phyloP scores from a whole-genome alignment of 2,329 filamentous ascomycete genomes.

The Nakataea oryzae region DNA sequence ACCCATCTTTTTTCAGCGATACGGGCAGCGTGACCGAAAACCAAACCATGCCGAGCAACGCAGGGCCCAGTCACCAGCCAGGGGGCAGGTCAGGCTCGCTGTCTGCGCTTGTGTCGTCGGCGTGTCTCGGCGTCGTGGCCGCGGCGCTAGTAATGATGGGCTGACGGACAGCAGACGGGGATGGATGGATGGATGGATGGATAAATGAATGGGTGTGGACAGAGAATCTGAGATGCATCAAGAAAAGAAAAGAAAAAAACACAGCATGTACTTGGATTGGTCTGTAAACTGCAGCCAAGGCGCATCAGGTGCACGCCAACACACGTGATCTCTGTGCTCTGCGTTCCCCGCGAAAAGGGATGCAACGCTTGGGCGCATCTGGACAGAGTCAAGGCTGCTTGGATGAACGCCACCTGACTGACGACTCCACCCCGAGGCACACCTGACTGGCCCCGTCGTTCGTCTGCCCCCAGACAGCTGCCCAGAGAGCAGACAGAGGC shows the following conservation, averaged over 20 bases:
- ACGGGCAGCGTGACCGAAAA: slow-evolving; percentile 34
- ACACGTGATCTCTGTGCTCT: not conserved
- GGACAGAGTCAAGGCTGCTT: too few relatives aligned
- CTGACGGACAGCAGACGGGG: not conserved
- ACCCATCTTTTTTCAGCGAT: slow-evolving; percentile 38
- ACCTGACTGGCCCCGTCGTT: not conserved
- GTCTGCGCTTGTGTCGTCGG: not conserved
- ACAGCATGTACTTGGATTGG: too few relatives aligned
- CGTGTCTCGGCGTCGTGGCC: not conserved
- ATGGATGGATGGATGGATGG: not conserved
- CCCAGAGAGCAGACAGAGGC: not conserved
- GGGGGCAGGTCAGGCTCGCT: not conserved
- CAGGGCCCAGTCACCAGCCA: not conserved
- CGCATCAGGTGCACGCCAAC: too few relatives aligned
- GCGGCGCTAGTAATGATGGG: not conserved
- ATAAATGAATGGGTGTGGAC: too few relatives aligned
- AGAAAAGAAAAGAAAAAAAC: too few relatives aligned
- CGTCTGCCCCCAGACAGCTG: not conserved
- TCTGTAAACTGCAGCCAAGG: too few relatives aligned
- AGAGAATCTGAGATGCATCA: too few relatives aligned
- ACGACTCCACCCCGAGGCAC: not conserved
- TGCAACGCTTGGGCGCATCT: not conserved
- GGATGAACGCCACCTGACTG: not conserved
- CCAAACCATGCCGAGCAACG: slow-evolving; percentile 25
- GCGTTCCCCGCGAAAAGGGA: not conserved